Conservation (phyloP, 352 stramenopile genomes). For the Phytophthora chlamydospora region DNA sequence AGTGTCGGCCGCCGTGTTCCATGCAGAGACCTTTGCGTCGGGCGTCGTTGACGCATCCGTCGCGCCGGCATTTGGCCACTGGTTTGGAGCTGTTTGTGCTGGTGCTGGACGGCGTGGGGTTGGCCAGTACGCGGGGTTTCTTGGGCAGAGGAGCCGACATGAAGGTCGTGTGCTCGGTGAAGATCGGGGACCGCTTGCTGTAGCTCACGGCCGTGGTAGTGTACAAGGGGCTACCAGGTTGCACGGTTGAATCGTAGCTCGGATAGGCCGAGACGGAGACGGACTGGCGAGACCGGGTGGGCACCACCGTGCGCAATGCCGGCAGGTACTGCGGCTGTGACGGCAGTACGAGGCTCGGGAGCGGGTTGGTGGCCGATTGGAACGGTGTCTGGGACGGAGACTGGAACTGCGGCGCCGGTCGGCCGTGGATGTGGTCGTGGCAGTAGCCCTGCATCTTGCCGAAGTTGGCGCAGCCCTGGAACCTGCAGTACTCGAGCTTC, state of each 20-base stretch:
- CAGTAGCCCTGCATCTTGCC: constrained; percentile 74
- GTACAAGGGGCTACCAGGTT: constrained; percentile 25
- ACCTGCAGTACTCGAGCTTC: constrained; percentile 52
- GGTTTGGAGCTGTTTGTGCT: constrained; percentile 33
- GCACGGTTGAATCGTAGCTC: constrained; percentile 21
- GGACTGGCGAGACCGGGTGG: constrained; percentile 16
- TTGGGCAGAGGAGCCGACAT: constrained; percentile 26
- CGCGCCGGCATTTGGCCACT: constrained; percentile 58
- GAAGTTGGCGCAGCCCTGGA: constrained; percentile 64
- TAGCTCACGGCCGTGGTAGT: constrained; percentile 19
- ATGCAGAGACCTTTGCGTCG: constrained; percentile 87
- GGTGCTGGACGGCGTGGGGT: constrained; percentile 31
- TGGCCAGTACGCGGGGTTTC: constrained; percentile 33
- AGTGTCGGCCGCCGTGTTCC: constrained; percentile 86
- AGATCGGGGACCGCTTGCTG: constrained; percentile 28
- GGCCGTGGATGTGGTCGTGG: constrained; percentile 60
- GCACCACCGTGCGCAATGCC: constrained; percentile 34
- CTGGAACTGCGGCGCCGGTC: constrained; percentile 27
- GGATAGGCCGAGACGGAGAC: constrained; percentile 20
- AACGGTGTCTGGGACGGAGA: constrained; percentile 22
- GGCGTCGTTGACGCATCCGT: constrained; percentile 71
- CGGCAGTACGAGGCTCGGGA: constrained; percentile 32
- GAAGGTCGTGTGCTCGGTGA: constrained; percentile 28
- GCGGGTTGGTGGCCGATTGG: constrained; percentile 13
- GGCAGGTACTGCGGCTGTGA: constrained; percentile 35